Evolutionary conservation across 148 eudicot genomes (phyloP).

Genomic region (Bassia scoparia): DNA sequence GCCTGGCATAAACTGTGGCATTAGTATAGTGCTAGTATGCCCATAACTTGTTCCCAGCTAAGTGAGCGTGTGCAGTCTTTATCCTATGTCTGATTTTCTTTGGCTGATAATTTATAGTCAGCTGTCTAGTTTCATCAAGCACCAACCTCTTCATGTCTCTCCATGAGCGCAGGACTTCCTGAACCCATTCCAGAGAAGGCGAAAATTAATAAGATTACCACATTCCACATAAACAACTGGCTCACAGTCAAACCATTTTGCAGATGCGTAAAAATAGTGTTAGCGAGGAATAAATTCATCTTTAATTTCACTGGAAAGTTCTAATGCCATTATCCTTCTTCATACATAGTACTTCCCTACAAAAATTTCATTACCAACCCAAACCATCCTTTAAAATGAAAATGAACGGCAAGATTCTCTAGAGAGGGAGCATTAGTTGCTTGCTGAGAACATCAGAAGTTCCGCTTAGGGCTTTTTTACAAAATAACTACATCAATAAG

Average conservation of each 20-base stretch:
- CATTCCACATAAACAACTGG: background rate
- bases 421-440: too few relatives aligned
- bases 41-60: constrained; percentile 32
- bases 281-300: background rate
- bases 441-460: too few relatives aligned
- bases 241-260: too few relatives aligned
- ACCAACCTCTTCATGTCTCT: constrained; percentile 33
- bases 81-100: constrained; percentile 26
- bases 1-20: constrained; percentile 24
- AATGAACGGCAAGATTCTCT: too few relatives aligned
- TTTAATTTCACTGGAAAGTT: background rate
- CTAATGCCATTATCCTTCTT: background rate
- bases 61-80: constrained; percentile 16
- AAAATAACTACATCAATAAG: too few relatives aligned
- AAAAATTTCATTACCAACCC: too few relatives aligned
- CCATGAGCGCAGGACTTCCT: constrained; percentile 42
- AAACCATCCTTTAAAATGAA: too few relatives aligned
- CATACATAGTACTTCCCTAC: too few relatives aligned
- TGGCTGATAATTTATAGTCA: constrained; percentile 26
- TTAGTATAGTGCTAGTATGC: constrained; percentile 25
- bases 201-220: background rate
- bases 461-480: too few relatives aligned
- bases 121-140: constrained; percentile 30
- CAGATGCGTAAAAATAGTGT: background rate
- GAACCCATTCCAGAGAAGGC: background rate